phyloP scores from a whole-genome alignment of 1,284 basidiomycete genomes.

The Cutaneotrichosporon sp. region DNA sequence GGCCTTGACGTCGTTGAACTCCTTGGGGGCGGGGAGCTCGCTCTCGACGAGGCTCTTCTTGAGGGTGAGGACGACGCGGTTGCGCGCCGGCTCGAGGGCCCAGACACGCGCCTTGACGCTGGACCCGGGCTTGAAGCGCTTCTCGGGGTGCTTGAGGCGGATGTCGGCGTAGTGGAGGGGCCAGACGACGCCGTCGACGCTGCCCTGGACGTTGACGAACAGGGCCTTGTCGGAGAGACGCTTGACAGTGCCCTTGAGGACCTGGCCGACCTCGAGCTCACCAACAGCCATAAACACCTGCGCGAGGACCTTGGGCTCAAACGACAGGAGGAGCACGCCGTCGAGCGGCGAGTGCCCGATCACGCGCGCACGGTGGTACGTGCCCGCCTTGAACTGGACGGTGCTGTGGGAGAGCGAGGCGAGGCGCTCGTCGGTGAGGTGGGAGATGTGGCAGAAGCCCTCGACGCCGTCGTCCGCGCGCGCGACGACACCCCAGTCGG shows the following conservation, averaged over 20 bases:
- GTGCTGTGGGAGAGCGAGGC: slow-evolving; percentile 68
- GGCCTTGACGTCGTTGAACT: slow-evolving; percentile 65
- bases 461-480: slow-evolving; percentile 65
- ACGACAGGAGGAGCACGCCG: slow-evolving; percentile 80
- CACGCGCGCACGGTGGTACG: slow-evolving; percentile 83
- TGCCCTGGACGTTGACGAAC: slow-evolving; percentile 81
- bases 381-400: slow-evolving; percentile 76
- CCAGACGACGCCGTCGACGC: slow-evolving; percentile 90
- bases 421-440: slow-evolving; percentile 87
- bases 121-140: slow-evolving; percentile 82
- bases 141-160: slow-evolving; percentile 83
- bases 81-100: slow-evolving; percentile 75
- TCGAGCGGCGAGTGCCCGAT: slow-evolving; percentile 86
- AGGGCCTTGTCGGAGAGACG: slow-evolving; percentile 75
- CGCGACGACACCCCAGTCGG: slow-evolving; percentile 77
- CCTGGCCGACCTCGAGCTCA: slow-evolving; percentile 80
- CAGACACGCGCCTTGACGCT: slow-evolving; percentile 84
- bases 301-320: slow-evolving; percentile 79
- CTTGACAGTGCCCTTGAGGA: slow-evolving; percentile 82
- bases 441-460: slow-evolving; percentile 94
- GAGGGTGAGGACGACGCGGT: slow-evolving; percentile 82
- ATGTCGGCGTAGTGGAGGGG: slow-evolving; percentile 96
- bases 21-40: slow-evolving; percentile 67
- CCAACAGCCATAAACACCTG: slow-evolving; percentile 83
- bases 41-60: slow-evolving; percentile 91